A percentile compares a stretch with the other conserved stretches of the same genome.
These are phyloP conservation scores for Globisporangium alternatum DNA, from an alignment of 352 stramenopile genomes.

Conservation along the genomic window DNA sequence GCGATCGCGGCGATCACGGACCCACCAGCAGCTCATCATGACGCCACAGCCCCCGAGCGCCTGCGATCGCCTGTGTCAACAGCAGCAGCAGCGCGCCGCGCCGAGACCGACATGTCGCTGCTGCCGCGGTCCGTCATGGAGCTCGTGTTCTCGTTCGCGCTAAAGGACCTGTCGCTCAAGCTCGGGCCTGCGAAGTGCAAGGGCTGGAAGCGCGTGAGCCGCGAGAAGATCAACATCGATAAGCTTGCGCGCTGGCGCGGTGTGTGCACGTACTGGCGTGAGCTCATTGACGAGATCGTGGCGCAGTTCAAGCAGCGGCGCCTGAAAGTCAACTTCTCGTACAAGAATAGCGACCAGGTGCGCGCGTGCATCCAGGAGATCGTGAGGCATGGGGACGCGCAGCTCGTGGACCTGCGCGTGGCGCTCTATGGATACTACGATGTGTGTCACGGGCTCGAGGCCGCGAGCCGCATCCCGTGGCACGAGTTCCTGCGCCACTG, in stretches of 20 bases:
- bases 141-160: constrained; percentile 48
- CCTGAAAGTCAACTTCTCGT: constrained; percentile 45
- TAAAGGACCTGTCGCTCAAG: constrained; percentile 50
- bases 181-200: constrained; percentile 42
- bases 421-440: constrained; percentile 51
- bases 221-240: constrained; percentile 35
- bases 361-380: constrained; percentile 18
- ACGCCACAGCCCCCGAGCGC: not conserved
- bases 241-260: constrained; percentile 34
- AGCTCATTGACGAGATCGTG: constrained; percentile 46
- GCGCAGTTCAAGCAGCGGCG: constrained; percentile 37
- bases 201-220: constrained; percentile 37
- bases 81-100: not conserved
- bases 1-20: constrained; percentile 19
- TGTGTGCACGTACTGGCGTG: constrained; percentile 47
- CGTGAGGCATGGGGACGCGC: constrained; percentile 11
- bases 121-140: constrained; percentile 50
- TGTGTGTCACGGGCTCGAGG: constrained; percentile 22
- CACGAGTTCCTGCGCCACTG: constrained; percentile 28
- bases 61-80: not conserved
- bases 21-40: constrained; percentile 5
- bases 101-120: constrained; percentile 24
- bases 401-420: constrained; percentile 39
- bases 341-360: constrained; percentile 36
- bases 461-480: constrained; percentile 35